Percentiles rank a stretch among this genome's conserved stretches.
These are phyloP conservation scores for Zygoascus sp. DNA, from an alignment of 1,139 yeast genomes.

Conservation along the genomic window DNA sequence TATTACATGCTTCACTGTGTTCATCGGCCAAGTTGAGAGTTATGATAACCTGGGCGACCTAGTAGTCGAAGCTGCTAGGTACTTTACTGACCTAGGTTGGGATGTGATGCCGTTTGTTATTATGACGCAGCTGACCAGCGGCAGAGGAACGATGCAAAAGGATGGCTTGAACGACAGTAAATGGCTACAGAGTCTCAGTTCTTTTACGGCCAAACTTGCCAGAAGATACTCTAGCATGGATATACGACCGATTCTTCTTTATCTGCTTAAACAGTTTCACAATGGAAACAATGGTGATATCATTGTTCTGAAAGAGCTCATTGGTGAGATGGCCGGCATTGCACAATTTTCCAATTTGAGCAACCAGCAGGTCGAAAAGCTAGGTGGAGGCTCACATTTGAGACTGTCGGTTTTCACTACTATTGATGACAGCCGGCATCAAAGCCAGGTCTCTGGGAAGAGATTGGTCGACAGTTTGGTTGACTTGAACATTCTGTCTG, in stretches of 20 bases:
- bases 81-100: constrained; percentile 78
- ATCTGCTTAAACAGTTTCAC: constrained; percentile 62
- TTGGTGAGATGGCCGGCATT: constrained; percentile 78
- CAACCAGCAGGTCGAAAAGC: constrained; percentile 56
- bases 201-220: constrained; percentile 38
- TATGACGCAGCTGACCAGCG: constrained; percentile 65
- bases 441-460: constrained; percentile 43
- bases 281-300: constrained; percentile 59
- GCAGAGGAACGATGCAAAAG: constrained; percentile 61
- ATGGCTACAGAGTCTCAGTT: constrained; percentile 63
- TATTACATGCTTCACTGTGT: constrained; percentile 54
- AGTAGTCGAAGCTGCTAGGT: constrained; percentile 75
- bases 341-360: constrained; percentile 64
- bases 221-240: constrained; percentile 35
- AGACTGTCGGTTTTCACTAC: constrained; percentile 54
- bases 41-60: constrained; percentile 80
- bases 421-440: constrained; percentile 50
- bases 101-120: constrained; percentile 76
- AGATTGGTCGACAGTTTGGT: constrained; percentile 49
- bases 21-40: constrained; percentile 63
- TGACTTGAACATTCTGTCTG: constrained; percentile 49
- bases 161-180: constrained; percentile 80
- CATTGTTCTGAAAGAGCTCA: constrained; percentile 62
- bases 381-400: constrained; percentile 62
- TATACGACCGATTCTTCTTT: constrained; percentile 45